Evolutionary conservation across 2,329 filamentous ascomycete species (phyloP), one percentile per base, ranked within the genome.

Genomic region (Eurotiales sp.): DNA sequence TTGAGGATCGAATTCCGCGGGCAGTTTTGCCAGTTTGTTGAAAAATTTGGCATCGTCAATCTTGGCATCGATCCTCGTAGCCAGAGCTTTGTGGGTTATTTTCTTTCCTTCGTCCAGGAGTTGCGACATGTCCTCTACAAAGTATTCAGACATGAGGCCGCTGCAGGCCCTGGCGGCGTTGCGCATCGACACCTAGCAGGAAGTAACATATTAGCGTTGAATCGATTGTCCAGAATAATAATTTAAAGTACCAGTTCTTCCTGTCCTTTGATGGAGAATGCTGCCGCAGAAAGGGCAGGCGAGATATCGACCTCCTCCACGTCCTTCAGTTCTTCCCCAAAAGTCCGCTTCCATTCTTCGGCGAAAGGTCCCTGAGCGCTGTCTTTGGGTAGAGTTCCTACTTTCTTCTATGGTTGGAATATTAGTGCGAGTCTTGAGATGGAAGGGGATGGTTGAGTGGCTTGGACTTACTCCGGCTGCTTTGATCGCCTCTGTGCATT

Each of bases 31-130:
- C 76, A 73, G 86, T 80, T 67, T 87, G 65, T 90, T 88, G 83
- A 96, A 99, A 67, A 95, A 99, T 63, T 95, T 95, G 46, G 82
- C 77, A 61, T 99, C 90, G 61, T 97, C 92, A 51, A 99, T 85
- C 74, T 96, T 96, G 63, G 84, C 83, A 59, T 92, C 85, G 27
- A 99, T 87, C 71, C 91, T 93, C 62, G 89, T 84, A n/a, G 88
- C 85, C 7, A 99, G 80, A 2, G 81, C 80, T 58, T 86, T 88
- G 72, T 99, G 93, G 57, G 90, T 93, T 66, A 97, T 90, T 67
- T 96, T 96, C 77, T 96, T 96, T 70, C 97, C 95, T 59, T 91
- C 87, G 65, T 99, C 93, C 54, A 99, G 83, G 47, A 97, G 87
- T 61, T 88, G 87, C 46, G 92, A 96, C 91, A 99, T 97, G 69